Evolutionary conservation across 176 grass and related monocot genomes (phyloP).

Genomic region (Ensete ventricosum): DNA sequence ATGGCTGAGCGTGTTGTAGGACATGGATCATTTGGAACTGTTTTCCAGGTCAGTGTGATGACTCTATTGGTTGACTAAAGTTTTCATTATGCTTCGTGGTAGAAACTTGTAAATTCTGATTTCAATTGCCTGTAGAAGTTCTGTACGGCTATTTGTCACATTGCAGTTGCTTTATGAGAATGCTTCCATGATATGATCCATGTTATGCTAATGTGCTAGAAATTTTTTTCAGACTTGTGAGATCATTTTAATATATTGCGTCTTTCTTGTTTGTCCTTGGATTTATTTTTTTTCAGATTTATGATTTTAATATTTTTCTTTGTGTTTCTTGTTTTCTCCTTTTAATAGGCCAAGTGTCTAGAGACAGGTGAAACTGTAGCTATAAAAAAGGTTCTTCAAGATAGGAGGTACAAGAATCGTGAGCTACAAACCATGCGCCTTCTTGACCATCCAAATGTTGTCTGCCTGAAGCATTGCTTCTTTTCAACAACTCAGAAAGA

Average conservation of each 20-base stretch:
- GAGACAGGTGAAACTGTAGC: conserved; percentile 64
- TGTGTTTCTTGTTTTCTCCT: conserved; percentile 10
- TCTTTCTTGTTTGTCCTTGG: too few species aligned
- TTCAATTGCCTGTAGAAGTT: neutral
- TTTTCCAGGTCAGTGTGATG: conserved; percentile 44
- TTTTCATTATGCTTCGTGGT: neutral
- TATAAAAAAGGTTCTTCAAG: conserved; percentile 79
- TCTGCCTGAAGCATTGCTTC: conserved; percentile 61
- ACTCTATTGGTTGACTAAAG: neutral
- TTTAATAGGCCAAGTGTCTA: conserved; percentile 47
- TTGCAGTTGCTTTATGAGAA: too few species aligned
- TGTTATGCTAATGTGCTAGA: too few species aligned
- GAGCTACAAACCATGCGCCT: conserved; percentile 67
- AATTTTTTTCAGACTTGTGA: too few species aligned
- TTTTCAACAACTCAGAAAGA: conserved; percentile 59
- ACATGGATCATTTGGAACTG: conserved; percentile 69
- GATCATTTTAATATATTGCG: too few species aligned
- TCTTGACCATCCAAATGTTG: conserved; percentile 69
- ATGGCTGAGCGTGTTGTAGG: conserved; percentile 66
- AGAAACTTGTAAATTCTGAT: neutral
- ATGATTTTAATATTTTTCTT: neutral
- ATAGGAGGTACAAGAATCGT: conserved; percentile 65
- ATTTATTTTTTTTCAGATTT: neutral
- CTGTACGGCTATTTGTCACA: too few species aligned
- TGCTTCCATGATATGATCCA: too few species aligned